Conservation (phyloP, 306 rosid species). For the Malus fusca region DNA sequence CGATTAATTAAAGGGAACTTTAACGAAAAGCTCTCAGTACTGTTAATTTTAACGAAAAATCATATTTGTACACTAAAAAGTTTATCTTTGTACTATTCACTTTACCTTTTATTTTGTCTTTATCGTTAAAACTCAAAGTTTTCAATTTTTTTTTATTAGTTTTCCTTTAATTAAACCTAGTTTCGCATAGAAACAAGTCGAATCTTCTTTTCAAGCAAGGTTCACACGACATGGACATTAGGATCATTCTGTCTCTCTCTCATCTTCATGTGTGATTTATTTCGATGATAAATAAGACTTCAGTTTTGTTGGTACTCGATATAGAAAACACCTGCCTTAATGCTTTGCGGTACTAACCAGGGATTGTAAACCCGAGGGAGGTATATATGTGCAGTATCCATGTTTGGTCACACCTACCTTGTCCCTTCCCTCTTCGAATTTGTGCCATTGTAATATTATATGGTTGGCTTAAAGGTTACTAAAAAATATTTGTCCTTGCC, state of each 20-base stretch:
- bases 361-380: constrained; percentile 19
- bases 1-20: background rate
- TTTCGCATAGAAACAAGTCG: background rate
- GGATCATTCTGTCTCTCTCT: background rate
- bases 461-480: background rate
- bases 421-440: background rate
- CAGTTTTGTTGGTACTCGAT: background rate
- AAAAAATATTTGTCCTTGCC: background rate
- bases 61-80: too few species aligned
- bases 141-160: too few species aligned
- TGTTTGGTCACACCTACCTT: background rate
- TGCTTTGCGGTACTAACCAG: background rate
- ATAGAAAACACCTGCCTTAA: background rate
- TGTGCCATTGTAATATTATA: background rate
- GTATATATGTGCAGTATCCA: background rate
- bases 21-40: accelerated
- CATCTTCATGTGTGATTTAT: background rate
- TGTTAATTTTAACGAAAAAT: too few species aligned
- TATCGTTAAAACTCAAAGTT: too few species aligned
- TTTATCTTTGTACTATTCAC: too few species aligned
- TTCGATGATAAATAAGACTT: background rate
- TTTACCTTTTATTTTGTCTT: too few species aligned
- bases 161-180: background rate
- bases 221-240: constrained; percentile 4
- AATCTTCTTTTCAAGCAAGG: constrained; percentile 5